Conservation (phyloP, 23 red algal genomes). For the Pyropia haitanensis region DNA sequence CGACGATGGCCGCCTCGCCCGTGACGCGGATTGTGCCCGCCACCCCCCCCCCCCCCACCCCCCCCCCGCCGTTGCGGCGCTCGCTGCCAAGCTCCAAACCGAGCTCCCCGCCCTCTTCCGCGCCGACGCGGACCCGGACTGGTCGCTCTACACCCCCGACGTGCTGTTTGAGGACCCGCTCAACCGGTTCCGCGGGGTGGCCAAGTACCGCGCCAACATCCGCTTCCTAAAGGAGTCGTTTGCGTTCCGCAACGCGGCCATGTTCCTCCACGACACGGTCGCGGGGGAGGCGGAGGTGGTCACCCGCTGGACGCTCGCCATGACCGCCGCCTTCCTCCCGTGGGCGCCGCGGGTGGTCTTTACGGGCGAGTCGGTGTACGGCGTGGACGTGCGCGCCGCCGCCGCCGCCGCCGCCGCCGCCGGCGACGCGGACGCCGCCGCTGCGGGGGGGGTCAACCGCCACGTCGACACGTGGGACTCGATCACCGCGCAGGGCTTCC, state of each 20-base stretch:
- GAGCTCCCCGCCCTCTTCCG: conserved; percentile 29
- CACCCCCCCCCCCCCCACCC: neutral
- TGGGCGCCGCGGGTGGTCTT: conserved; percentile 58
- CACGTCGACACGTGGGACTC: conserved; percentile 77
- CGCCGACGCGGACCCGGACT: conserved; percentile 3
- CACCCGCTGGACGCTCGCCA: conserved; percentile 51
- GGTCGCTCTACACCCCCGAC: conserved; percentile 26
- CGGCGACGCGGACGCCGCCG: neutral
- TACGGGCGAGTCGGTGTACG: conserved; percentile 54
- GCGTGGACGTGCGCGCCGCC: conserved; percentile 1
- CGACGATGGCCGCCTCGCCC: too few species aligned
- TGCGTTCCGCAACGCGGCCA: conserved; percentile 26
- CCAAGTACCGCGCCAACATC: conserved; percentile 47
- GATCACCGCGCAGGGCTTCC: neutral
- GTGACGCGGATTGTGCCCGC: too few species aligned
- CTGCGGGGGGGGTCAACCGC: conserved; percentile 5
- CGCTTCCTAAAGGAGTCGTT: conserved; percentile 36
- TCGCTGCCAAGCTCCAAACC: conserved; percentile 13
- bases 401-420: neutral
- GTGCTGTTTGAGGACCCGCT: conserved; percentile 56
- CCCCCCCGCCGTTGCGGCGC: conserved; percentile 1
- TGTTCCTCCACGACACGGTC: conserved; percentile 27
- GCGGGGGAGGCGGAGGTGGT: neutral
- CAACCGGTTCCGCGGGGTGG: conserved; percentile 35
- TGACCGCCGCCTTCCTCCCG: conserved; percentile 30